Evolutionary conservation across 23 red algal species (phyloP), one percentile per base, ranked within the genome.

Genomic region (Chondrus crispus): DNA sequence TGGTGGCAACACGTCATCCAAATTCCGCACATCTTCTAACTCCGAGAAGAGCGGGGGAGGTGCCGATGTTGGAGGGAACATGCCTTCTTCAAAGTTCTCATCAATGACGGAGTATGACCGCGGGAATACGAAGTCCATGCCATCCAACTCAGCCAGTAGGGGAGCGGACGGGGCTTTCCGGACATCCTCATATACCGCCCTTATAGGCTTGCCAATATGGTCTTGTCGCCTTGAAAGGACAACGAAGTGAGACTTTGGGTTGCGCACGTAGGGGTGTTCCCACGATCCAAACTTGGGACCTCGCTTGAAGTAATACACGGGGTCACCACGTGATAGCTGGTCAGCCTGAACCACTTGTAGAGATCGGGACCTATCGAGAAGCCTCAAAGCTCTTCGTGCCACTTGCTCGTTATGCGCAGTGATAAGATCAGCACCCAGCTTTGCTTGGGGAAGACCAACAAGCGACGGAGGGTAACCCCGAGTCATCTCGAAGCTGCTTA

Each of bases 131-230:
- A 75, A 89, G 22, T 69, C 85, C 46, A 76, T 58, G 12, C 77
- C 26, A 46, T 89, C 66, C 3, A 75, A 69, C 29, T 89, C 68
- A 11, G 16, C 9, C 2, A 89, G 50, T 13, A 89, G 85, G 6
- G 66, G 29, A 5, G 68, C 74, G 3, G 43, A 57, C 43, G 69
- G 68, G 13, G 69, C 85, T 41, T 54, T 45, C 4, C 85, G 45
- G 8, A 89, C 57, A 30, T 89, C 68, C 42, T 89, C 69, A 79
- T 89, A 89, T 19, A 69, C 85, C 6, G 85, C 85, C 18, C 45
- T 66, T 54, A 89, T 75, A 24, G 22, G 19, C 19, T 41, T 26
- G 19, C 85, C 69, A 4, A 30, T 0, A 18, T 78, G 70, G 1
- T 89, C 8, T 30, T 62, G n/a, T 5, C 69, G 55, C 9, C 37